Conservation (phyloP, 139 green algal species). For the Closterium sp. region DNA sequence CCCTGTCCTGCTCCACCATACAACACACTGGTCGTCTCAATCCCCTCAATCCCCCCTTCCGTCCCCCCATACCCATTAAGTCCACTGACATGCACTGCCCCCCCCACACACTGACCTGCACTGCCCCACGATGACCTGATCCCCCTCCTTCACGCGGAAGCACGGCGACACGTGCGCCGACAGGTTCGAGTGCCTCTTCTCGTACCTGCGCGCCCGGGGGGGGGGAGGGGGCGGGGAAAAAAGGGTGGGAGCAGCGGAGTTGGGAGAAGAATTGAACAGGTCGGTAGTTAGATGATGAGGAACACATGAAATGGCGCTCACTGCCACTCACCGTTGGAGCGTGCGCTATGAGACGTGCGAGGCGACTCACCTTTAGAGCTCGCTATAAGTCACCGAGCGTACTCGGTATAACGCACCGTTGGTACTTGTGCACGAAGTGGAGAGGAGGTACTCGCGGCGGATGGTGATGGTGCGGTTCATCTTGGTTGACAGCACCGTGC, state of each 20-base stretch:
- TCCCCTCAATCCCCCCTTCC: no score
- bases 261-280: no score
- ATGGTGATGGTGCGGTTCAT: conserved; percentile 98
- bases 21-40: no score
- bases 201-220: conserved; percentile 75
- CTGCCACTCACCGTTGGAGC: no score
- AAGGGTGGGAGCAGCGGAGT: no score
- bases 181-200: conserved; percentile 98
- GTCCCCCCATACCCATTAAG: no score
- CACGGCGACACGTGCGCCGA: conserved; percentile 91
- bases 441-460: conserved; percentile 95
- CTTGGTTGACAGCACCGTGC: conserved; percentile 90
- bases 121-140: conserved; percentile 93
- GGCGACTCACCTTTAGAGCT: no score
- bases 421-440: conserved; percentile 98
- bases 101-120: conserved; percentile 67
- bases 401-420: conserved; percentile 61
- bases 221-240: not conserved
- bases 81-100: no score
- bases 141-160: conserved; percentile 93
- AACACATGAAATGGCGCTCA: no score
- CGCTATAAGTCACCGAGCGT: conserved; percentile 41
- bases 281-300: no score
- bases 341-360: no score
- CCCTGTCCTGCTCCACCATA: no score